These are phyloP conservation scores for Penicillium hesseltinei DNA, from an alignment of 2,329 filamentous ascomycete species.

Conservation along the genomic window DNA sequence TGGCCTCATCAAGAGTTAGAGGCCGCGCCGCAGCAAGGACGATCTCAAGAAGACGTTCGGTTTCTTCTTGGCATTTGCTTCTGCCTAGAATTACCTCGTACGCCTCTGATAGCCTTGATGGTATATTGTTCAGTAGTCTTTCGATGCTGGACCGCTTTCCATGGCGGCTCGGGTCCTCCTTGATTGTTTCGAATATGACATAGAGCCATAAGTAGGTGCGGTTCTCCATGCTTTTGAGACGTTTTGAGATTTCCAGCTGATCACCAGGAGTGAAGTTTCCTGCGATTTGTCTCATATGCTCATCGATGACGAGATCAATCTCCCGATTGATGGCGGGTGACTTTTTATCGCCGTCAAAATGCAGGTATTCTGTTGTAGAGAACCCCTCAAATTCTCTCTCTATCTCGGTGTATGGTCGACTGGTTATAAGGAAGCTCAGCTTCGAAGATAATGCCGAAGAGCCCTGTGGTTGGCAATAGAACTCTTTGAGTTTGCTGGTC, in stretches of 20 bases:
- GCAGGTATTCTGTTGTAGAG: neutral
- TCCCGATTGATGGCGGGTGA: neutral
- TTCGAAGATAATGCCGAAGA: neutral
- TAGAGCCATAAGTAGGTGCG: neutral
- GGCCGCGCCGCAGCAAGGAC: neutral
- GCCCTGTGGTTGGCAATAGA: neutral
- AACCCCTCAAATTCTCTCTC: neutral
- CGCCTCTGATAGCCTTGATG: neutral
- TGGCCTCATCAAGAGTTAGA: neutral
- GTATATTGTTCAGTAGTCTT: neutral
- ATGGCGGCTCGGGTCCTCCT: neutral
- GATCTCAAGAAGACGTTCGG: neutral
- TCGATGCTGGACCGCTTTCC: neutral
- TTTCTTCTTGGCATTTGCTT: neutral
- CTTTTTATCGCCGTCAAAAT: constrained; percentile 1
- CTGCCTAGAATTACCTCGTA: neutral
- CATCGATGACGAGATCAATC: constrained; percentile 2
- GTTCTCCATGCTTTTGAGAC: neutral
- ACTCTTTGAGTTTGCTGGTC: neutral
- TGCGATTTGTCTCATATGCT: neutral
- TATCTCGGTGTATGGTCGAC: constrained; percentile 1
- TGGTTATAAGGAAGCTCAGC: constrained; percentile 5
- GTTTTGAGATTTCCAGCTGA: neutral
- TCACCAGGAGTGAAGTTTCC: neutral
- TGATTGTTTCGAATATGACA: neutral